Evolutionary conservation across 2,329 filamentous ascomycete species (phyloP), one percentile per base, ranked within the genome.

Genomic region (Claviceps cyperi): DNA sequence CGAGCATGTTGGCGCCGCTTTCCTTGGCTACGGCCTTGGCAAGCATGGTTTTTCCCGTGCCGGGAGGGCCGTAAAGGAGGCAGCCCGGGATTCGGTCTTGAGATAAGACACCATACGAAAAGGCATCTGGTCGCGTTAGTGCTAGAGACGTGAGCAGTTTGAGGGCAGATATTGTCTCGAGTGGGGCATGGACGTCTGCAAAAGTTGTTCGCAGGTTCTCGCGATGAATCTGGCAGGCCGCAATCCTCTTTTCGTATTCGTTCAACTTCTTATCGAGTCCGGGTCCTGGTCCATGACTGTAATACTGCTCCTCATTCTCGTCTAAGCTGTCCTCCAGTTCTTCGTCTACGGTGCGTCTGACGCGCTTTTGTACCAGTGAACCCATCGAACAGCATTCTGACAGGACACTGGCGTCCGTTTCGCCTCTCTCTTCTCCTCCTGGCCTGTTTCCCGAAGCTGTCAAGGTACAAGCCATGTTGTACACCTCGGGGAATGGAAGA

Each of bases 31-130:
- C 77, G 0, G 81, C 81, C 60, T 83, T 83, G 43, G 81, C 82
- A 7, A 85, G 71, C 43, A 85, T 69, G 1, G 82, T 86, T 64
- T 86, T 86, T 52, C 82, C 82, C 2, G 81, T 89, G 28, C 89
- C 89, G 0, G 89, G 90, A 8, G 89, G 89, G 0, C 89, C 90
- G 59, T 95, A 95, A 0, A 95, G 72, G 1, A 95, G 77, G 46
- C 92, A 81, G 14, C 92, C 92, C 0, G 90, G 86, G 46, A 98
- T 94, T 58, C 88, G 86, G 62, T 97, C 90, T 0, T 82, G 87
- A 2, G 89, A 86, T 13, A 98, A 76, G 4, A 98, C 87, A 66
- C 92, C 92, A 58, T 98, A 98, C 11, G 82, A 83, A 67, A 97
- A 98, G n/a, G 90, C 91, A 54, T 97, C 90, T 0, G 92, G 92